Conservation (phyloP, 2,329 filamentous ascomycete species). For the Monilinia aucupariae region DNA sequence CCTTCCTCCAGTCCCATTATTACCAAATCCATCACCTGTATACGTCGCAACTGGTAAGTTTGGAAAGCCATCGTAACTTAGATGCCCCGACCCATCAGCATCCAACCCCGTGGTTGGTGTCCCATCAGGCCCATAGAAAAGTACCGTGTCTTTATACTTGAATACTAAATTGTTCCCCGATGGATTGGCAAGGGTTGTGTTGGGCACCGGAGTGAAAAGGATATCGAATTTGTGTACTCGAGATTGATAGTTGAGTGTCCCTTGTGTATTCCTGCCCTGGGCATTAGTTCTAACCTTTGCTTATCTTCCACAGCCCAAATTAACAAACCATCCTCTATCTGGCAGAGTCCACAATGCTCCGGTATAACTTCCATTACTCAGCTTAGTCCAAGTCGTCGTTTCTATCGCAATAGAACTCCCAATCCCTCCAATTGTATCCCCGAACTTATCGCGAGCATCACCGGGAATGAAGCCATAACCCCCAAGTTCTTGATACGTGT, state of each 20-base stretch:
- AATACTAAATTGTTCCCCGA: slow-evolving; percentile 57
- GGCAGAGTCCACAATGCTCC: slow-evolving; percentile 58
- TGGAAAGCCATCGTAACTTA: slow-evolving; percentile 54
- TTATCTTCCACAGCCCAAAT: neutral
- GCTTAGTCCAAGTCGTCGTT: slow-evolving; percentile 52
- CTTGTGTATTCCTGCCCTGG: slow-evolving; percentile 56
- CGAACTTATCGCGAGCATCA: slow-evolving; percentile 58
- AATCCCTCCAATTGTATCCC: slow-evolving; percentile 63
- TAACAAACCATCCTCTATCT: slow-evolving; percentile 59
- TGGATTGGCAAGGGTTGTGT: slow-evolving; percentile 48
- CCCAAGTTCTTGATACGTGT: slow-evolving; percentile 61
- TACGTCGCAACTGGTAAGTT: slow-evolving; percentile 59
- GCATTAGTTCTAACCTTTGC: neutral
- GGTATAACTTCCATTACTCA: slow-evolving; percentile 47
- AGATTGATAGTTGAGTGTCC: slow-evolving; percentile 61
- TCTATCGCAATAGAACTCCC: slow-evolving; percentile 63
- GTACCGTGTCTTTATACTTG: slow-evolving; percentile 58
- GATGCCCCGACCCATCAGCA: slow-evolving; percentile 47
- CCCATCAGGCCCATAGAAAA: slow-evolving; percentile 58
- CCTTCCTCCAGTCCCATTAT: slow-evolving; percentile 51
- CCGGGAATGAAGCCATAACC: slow-evolving; percentile 59
- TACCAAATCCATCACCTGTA: slow-evolving; percentile 62
- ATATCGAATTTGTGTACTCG: slow-evolving; percentile 64
- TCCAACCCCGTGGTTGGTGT: slow-evolving; percentile 60
- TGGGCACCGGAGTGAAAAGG: slow-evolving; percentile 48